Percentiles rank a stretch among this genome's conserved stretches.
phyloP scores from a whole-genome alignment of 2,329 filamentous ascomycete species.

The Orbilia oligospora region DNA sequence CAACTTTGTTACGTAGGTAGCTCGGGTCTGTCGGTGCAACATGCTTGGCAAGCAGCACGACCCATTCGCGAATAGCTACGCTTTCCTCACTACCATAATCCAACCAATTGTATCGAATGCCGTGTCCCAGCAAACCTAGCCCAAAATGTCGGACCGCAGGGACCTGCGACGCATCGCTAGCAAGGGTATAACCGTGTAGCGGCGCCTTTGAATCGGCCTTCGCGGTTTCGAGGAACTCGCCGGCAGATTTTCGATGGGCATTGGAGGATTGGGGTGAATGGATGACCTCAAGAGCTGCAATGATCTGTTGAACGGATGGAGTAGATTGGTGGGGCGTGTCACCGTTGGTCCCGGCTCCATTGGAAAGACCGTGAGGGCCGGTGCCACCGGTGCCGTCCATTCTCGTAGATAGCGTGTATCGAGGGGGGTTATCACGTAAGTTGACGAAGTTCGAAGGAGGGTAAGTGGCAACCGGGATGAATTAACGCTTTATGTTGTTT shows the following conservation, averaged over 20 bases:
- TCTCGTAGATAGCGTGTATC: conserved; percentile 2
- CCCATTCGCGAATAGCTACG: conserved; percentile 79
- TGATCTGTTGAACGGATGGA: conserved; percentile 75
- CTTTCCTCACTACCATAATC: conserved; percentile 79
- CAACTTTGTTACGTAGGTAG: conserved; percentile 93
- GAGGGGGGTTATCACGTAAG: conserved; percentile 19
- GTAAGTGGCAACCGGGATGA: background rate
- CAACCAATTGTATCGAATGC: conserved; percentile 86
- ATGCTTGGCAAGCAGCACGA: conserved; percentile 81
- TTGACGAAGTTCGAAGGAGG: background rate
- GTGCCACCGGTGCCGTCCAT: conserved; percentile 44
- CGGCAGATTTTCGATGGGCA: conserved; percentile 83
- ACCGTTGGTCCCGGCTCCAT: conserved; percentile 43
- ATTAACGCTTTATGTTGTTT: background rate
- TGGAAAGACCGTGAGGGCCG: conserved; percentile 19
- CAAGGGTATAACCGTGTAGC: conserved; percentile 85
- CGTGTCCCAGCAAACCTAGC: conserved; percentile 89
- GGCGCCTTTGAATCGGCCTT: conserved; percentile 85
- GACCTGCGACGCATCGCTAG: conserved; percentile 80
- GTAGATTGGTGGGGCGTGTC: conserved; percentile 24
- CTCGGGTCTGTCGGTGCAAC: conserved; percentile 80
- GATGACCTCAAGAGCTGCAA: conserved; percentile 87
- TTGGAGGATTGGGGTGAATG: conserved; percentile 87
- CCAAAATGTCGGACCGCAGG: conserved; percentile 93
- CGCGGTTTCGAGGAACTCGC: conserved; percentile 85